Base-by-base conservation (phyloP, 306 rosid genomes). In the Mucuna pruriens region DNA sequence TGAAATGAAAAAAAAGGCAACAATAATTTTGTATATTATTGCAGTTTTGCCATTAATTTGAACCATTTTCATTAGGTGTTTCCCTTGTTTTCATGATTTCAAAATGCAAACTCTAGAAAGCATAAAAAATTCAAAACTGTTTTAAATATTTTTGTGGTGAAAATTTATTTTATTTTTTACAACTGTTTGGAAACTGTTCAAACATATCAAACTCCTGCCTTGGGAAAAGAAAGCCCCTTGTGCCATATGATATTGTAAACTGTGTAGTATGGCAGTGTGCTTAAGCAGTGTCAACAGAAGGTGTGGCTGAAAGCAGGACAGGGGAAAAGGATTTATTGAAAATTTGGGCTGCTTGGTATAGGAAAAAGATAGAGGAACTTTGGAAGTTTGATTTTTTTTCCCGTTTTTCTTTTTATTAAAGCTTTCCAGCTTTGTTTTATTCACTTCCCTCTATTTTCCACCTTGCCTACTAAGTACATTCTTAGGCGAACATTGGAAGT, bases 341-440 rank as follows among this genome's bases (percentile, higher is more conserved):
- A 58, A 4, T 64, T 52, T 40, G 64, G 36, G 60, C 72, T 39
- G 74, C 63, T 49, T 64, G 65, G 69, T 73, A 63, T 73, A 57
- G 26, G 20, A 9, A 26, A 60, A 12, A 29, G 13, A 29, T 23
- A 36, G 58, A 48, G 33, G 48, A 71, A 74, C 61, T 10, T 55
- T 66, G 48, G 15, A 66, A n/a, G 40, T 52, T 16, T 36, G 42
- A 33, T 42, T 39, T 73, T 17, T 7, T n/a, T 22, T 4, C 16
- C 6, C 1, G 13, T 22, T 39, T 29, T 22, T 9, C 12, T 26
- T 58, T 29, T 26, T 10, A 4, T 16, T 5, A 19, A 58, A 80
- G 51, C 19, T 44, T 70, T 69, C 17, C 51, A 36, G 39, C 33
- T 22, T 55, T 67, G 10, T 9, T 62, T 19, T 65, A 63, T 54